Evolutionary conservation across 169 alveolate species (phyloP).

Genomic region (Eimeria sp.): DNA sequence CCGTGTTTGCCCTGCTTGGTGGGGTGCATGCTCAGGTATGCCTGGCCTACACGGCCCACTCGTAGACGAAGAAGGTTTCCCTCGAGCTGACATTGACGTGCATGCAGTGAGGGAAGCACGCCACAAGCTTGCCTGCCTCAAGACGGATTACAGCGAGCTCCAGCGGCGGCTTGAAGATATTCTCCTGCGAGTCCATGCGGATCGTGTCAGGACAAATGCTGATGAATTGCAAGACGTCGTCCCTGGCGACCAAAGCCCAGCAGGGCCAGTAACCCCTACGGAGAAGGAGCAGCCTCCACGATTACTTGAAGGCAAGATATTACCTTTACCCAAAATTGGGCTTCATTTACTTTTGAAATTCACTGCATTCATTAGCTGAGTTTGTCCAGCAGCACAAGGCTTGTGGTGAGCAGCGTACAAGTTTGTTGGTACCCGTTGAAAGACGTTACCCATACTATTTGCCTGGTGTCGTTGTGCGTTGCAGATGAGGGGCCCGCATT

Average conservation of each 20-base stretch:
- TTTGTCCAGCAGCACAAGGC: not conserved
- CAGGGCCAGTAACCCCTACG: not conserved
- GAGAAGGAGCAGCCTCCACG: conserved; percentile 12
- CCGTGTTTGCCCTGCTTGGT: too few relatives aligned
- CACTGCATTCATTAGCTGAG: not conserved
- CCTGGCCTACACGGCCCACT: conserved; percentile 70
- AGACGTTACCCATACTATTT: too few relatives aligned
- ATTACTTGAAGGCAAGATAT: not conserved
- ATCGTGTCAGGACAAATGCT: not conserved
- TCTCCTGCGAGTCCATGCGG: conserved; percentile 14
- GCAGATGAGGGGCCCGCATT: conserved; percentile 59
- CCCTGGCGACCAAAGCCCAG: not conserved
- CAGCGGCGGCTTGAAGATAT: conserved; percentile 27
- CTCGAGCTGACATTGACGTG: conserved; percentile 77
- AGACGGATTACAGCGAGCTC: conserved; percentile 67
- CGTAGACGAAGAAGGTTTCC: conserved; percentile 78
- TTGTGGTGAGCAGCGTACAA: not conserved
- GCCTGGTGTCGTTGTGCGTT: not conserved
- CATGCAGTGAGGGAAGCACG: conserved; percentile 77
- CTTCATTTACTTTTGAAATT: not conserved
- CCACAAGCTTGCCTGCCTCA: conserved; percentile 51
- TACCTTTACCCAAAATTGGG: not conserved
- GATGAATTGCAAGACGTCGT: not conserved
- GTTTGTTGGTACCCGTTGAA: not conserved
- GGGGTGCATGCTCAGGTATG: conserved; percentile 40